Evolutionary conservation across 768 basidiomycete genomes (phyloP).

Genomic region (Sutorius australiensis): DNA sequence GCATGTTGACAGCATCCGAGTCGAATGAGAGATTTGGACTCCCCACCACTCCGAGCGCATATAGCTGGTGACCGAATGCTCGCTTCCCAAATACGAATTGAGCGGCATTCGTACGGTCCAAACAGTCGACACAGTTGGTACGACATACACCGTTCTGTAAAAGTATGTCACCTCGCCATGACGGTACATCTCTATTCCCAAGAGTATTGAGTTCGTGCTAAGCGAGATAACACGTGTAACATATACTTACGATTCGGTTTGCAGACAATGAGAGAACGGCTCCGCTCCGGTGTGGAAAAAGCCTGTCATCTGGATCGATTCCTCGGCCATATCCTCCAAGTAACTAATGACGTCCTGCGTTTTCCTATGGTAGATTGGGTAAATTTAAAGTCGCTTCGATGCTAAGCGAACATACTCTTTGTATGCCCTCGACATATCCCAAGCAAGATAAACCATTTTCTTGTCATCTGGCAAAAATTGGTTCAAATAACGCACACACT

Average conservation of each 20-base stretch:
- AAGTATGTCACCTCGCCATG: constrained; percentile 64
- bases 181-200: constrained; percentile 29
- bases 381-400: not conserved
- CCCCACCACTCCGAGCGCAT: constrained; percentile 87
- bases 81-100: constrained; percentile 97
- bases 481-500: constrained; percentile 90
- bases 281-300: constrained; percentile 96
- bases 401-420: constrained; percentile 64
- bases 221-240: not conserved
- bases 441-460: constrained; percentile 88
- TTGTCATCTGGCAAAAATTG: constrained; percentile 87
- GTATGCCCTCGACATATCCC: constrained; percentile 95
- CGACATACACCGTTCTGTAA: constrained; percentile 91
- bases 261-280: constrained; percentile 68
- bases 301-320: constrained; percentile 83
- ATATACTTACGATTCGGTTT: constrained; percentile 36
- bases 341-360: constrained; percentile 95
- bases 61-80: constrained; percentile 90
- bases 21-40: constrained; percentile 86
- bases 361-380: constrained; percentile 49
- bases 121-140: constrained; percentile 95
- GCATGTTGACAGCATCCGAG: constrained; percentile 91
- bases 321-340: constrained; percentile 91
- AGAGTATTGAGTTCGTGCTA: not conserved
- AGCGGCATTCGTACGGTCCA: constrained; percentile 94